These are phyloP conservation scores for Pseudohalonectria lignicola DNA, from an alignment of 2,329 filamentous ascomycete genomes.

Conservation along the genomic window DNA sequence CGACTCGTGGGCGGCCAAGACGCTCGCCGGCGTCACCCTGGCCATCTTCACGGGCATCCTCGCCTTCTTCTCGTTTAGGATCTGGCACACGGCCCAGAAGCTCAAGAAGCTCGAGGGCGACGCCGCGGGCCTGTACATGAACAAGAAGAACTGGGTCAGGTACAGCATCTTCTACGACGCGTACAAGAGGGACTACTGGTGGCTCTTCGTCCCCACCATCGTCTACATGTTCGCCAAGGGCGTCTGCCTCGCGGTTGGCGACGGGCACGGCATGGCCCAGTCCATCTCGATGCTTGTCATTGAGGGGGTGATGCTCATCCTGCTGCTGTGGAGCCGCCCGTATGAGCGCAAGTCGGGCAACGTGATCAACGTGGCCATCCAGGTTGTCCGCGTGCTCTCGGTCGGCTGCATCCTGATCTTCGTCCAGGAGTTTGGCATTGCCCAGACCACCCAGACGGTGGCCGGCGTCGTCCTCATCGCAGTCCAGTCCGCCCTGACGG, in stretches of 20 bases:
- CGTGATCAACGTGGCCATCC: slow-evolving; percentile 88
- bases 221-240: slow-evolving; percentile 87
- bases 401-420: slow-evolving; percentile 86
- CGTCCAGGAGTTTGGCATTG: slow-evolving; percentile 82
- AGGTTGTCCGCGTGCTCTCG: slow-evolving; percentile 78
- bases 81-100: slow-evolving; percentile 63
- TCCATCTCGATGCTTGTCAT: slow-evolving; percentile 69
- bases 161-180: slow-evolving; percentile 97
- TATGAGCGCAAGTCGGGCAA: slow-evolving; percentile 81
- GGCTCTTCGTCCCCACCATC: slow-evolving; percentile 85
- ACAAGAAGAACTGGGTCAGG: slow-evolving; percentile 86
- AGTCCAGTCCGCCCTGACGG: slow-evolving; percentile 80
- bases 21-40: slow-evolving; percentile 72
- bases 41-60: slow-evolving; percentile 70
- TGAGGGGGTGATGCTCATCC: slow-evolving; percentile 65
- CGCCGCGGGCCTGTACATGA: slow-evolving; percentile 62
- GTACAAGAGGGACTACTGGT: slow-evolving; percentile 94
- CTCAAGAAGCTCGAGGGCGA: slow-evolving; percentile 71
- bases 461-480: slow-evolving; percentile 88
- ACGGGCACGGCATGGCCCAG: slow-evolving; percentile 78
- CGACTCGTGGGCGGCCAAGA: slow-evolving; percentile 88
- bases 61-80: slow-evolving; percentile 74
- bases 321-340: slow-evolving; percentile 77
- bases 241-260: slow-evolving; percentile 69
- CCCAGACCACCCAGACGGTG: slow-evolving; percentile 86